These are phyloP conservation scores for Trichoderma hamatum DNA, from an alignment of 2,329 filamentous ascomycete species.

Conservation along the genomic window DNA sequence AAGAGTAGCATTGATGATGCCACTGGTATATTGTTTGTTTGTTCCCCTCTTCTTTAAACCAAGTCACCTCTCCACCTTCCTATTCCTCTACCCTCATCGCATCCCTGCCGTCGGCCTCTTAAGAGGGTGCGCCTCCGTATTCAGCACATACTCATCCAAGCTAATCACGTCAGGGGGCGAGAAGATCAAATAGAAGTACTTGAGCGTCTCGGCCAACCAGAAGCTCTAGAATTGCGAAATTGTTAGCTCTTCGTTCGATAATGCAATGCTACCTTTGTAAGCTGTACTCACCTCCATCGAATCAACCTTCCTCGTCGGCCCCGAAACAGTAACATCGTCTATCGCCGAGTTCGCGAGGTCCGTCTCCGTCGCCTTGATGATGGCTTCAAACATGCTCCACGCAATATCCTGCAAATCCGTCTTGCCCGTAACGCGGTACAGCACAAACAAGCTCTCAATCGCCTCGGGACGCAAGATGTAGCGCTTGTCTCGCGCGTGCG, in stretches of 20 bases:
- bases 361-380: constrained; percentile 51
- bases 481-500: constrained; percentile 53
- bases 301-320: constrained; percentile 50
- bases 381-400: constrained; percentile 56
- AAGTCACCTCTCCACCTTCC: background rate
- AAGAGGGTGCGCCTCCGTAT: constrained; percentile 55
- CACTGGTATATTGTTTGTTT: background rate
- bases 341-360: constrained; percentile 54
- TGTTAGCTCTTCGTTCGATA: background rate
- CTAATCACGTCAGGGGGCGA: constrained; percentile 64
- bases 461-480: constrained; percentile 65
- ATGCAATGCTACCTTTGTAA: background rate
- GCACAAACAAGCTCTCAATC: constrained; percentile 78
- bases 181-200: constrained; percentile 76
- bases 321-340: constrained; percentile 44
- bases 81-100: background rate
- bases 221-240: constrained; percentile 65
- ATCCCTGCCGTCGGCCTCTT: constrained; percentile 5
- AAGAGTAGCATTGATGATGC: background rate
- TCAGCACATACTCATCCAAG: constrained; percentile 68
- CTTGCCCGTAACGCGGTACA: constrained; percentile 63
- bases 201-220: constrained; percentile 73
- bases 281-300: constrained; percentile 59
- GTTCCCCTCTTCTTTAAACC: background rate
- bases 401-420: constrained; percentile 53